phyloP scores from a whole-genome alignment of 2,329 filamentous ascomycete species.

The Ramichloridium luteum region DNA sequence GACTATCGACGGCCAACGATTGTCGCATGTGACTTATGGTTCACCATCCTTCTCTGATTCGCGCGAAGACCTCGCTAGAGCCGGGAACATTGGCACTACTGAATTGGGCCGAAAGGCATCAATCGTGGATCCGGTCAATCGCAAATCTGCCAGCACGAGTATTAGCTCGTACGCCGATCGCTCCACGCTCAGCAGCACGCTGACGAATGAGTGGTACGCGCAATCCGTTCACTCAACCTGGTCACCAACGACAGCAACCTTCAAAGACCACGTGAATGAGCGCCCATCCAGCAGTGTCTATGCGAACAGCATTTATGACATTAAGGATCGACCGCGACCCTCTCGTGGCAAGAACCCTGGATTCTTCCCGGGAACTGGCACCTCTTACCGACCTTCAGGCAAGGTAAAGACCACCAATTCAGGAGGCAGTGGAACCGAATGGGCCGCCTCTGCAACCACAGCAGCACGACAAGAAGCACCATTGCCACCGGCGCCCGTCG shows the following conservation, averaged over 20 bases:
- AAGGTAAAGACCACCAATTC: slow-evolving; percentile 17
- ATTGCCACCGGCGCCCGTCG: slow-evolving; percentile 3
- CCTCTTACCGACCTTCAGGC: slow-evolving; percentile 16
- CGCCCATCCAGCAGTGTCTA: slow-evolving; percentile 34
- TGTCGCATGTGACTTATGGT: slow-evolving; percentile 55
- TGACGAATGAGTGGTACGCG: slow-evolving; percentile 22
- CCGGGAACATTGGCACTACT: slow-evolving; percentile 15
- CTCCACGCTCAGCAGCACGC: slow-evolving; percentile 19
- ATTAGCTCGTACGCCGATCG: slow-evolving; percentile 19
- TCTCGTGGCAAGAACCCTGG: slow-evolving; percentile 39
- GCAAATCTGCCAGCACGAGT: slow-evolving; percentile 15
- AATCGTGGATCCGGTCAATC: slow-evolving; percentile 19
- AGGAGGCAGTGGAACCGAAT: slow-evolving; percentile 15
- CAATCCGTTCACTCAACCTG: slow-evolving; percentile 21
- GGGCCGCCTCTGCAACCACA: slow-evolving; percentile 12
- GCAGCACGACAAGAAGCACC: background rate
- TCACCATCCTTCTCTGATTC: slow-evolving; percentile 58
- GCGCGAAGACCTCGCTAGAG: slow-evolving; percentile 27
- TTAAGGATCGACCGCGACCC: slow-evolving; percentile 34
- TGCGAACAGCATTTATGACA: slow-evolving; percentile 31
- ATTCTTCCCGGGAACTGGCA: slow-evolving; percentile 26
- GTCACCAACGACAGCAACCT: slow-evolving; percentile 20
- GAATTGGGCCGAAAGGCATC: slow-evolving; percentile 18
- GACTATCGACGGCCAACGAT: slow-evolving; percentile 44
- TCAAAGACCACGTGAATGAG: slow-evolving; percentile 12